A percentile compares a stretch with the other conserved stretches of the same genome.
Conservation (phyloP, 2,329 filamentous ascomycete species). For the Sarocladiaceae sp. region DNA sequence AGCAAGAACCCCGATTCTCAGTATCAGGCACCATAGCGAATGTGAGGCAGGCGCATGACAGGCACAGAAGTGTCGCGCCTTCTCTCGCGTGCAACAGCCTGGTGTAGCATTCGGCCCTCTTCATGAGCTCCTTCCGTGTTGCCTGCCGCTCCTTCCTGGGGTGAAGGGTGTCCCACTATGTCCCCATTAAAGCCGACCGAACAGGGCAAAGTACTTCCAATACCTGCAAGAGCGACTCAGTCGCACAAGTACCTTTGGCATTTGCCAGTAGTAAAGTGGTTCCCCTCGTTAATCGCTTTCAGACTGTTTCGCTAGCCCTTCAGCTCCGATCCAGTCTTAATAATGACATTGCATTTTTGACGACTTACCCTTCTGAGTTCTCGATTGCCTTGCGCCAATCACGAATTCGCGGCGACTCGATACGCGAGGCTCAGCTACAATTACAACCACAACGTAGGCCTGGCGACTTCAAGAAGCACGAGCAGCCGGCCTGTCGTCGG, state of each 20-base stretch:
- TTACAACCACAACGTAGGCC: neutral
- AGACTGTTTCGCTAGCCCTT: neutral
- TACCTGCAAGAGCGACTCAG: neutral
- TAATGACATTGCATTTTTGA: conserved; percentile 5
- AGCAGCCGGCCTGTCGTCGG: neutral
- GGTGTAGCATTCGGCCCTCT: neutral
- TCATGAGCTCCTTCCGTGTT: neutral
- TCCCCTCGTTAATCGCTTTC: neutral
- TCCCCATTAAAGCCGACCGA: neutral
- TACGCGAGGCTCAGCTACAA: neutral
- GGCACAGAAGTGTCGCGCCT: too few species aligned
- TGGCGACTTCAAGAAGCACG: neutral
- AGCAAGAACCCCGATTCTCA: too few species aligned
- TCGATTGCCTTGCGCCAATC: too few species aligned
- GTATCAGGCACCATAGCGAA: too few species aligned
- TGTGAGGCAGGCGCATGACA: too few species aligned
- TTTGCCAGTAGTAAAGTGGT: neutral
- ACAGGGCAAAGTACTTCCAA: conserved; percentile 5
- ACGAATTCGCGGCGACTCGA: neutral
- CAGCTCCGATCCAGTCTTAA: neutral
- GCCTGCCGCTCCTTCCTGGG: neutral
- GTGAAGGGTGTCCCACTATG: neutral
- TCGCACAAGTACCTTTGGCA: neutral
- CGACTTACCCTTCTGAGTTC: conserved; percentile 7
- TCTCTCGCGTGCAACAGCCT: neutral